A percentile compares a stretch with the other conserved stretches of the same genome.
These are phyloP conservation scores for Sonneratia caseolaris DNA, from an alignment of 345 rosid genomes.

Conservation along the genomic window DNA sequence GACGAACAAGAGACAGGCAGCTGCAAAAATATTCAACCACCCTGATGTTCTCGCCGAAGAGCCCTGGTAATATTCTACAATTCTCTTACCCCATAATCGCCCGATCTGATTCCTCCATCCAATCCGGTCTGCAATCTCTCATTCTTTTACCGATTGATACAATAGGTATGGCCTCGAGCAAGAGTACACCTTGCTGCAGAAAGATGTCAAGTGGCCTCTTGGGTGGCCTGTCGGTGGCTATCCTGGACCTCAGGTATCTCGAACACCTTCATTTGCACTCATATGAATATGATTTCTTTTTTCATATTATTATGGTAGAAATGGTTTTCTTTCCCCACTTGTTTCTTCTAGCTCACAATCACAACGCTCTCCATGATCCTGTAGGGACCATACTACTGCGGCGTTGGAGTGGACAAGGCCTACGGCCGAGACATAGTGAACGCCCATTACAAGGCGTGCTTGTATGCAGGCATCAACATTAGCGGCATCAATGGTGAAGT, in stretches of 20 bases:
- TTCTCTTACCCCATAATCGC: neutral
- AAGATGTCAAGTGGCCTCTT: conserved; percentile 76
- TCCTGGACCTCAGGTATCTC: conserved; percentile 58
- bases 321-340: too few species aligned
- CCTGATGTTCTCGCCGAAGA: conserved; percentile 62
- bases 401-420: conserved; percentile 76
- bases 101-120: neutral
- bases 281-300: too few species aligned
- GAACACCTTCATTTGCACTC: too few species aligned
- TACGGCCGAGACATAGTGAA: conserved; percentile 87
- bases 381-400: conserved; percentile 88
- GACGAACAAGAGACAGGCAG: conserved; percentile 64
- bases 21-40: conserved; percentile 64
- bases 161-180: conserved; percentile 76
- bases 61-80: conserved; percentile 36
- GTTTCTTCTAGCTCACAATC: too few species aligned
- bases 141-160: neutral
- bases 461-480: conserved; percentile 78
- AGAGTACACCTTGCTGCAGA: conserved; percentile 82
- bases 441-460: conserved; percentile 88
- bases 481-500: conserved; percentile 97
- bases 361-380: too few species aligned
- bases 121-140: too few species aligned
- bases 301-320: too few species aligned
- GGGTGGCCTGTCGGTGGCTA: conserved; percentile 90